A percentile compares a stretch with the other conserved stretches of the same genome.
Conservation (phyloP, 352 stramenopile species). For the Elongisporangium undulatum region DNA sequence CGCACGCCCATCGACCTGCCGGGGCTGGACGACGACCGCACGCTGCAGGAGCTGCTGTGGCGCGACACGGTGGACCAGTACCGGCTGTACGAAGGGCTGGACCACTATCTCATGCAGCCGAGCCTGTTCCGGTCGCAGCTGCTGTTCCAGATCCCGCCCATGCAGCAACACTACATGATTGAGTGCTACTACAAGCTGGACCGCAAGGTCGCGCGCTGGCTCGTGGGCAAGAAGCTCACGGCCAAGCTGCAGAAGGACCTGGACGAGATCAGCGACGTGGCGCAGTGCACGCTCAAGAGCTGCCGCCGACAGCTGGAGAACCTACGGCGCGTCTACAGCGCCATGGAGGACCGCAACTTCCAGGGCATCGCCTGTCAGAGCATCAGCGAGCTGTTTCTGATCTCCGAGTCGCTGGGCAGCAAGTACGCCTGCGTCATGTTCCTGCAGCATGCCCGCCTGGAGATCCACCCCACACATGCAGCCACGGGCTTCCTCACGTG, state of each 20-base stretch:
- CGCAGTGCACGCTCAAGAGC: constrained; percentile 65
- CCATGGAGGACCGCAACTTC: constrained; percentile 80
- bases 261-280: constrained; percentile 75
- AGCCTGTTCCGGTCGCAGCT: constrained; percentile 75
- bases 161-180: constrained; percentile 79
- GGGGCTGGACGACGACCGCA: constrained; percentile 40
- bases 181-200: constrained; percentile 80
- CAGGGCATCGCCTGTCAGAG: constrained; percentile 38
- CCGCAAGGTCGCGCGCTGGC: constrained; percentile 57
- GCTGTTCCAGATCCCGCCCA: constrained; percentile 75
- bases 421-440: constrained; percentile 84
- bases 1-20: constrained; percentile 40
- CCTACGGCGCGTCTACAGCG: constrained; percentile 62
- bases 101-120: constrained; percentile 80
- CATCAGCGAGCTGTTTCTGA: constrained; percentile 56
- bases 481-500: constrained; percentile 55
- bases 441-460: constrained; percentile 67
- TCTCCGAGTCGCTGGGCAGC: constrained; percentile 68
- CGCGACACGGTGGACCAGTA: constrained; percentile 83
- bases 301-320: constrained; percentile 80
- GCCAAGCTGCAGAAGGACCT: constrained; percentile 83
- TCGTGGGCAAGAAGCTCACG: constrained; percentile 79
- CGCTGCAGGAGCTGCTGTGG: constrained; percentile 69
- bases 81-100: constrained; percentile 76
- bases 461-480: constrained; percentile 62